Percentiles rank a stretch among this genome's conserved stretches.
Conservation (phyloP, 176 grass and related monocot genomes). For the Poa pratensis region DNA sequence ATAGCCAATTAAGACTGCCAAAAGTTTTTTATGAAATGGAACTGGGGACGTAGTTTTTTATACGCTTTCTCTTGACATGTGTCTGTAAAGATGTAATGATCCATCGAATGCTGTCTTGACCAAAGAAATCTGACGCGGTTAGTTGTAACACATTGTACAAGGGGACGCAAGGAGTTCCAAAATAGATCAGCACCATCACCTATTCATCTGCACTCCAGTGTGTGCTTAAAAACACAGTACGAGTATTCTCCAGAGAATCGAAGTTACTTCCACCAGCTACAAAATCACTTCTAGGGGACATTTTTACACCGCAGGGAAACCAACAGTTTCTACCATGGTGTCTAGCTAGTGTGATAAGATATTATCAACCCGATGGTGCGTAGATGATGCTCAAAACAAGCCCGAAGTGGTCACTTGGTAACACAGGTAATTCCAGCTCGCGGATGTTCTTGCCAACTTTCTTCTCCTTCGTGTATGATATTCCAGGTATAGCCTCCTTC, state of each 20-base stretch:
- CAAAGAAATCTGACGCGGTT: constrained; percentile 25
- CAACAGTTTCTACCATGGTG: constrained; percentile 9
- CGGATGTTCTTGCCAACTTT: constrained; percentile 51
- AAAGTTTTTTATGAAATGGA: no score
- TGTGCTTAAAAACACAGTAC: not conserved
- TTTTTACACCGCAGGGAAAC: not conserved
- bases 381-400: constrained; percentile 59
- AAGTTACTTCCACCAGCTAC: not conserved
- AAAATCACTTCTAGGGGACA: not conserved
- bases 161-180: no score
- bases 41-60: not conserved
- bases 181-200: not conserved
- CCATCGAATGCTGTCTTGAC: not conserved
- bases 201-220: not conserved
- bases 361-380: not conserved
- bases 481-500: constrained; percentile 61
- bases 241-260: not conserved
- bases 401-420: constrained; percentile 88
- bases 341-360: constrained; percentile 1
- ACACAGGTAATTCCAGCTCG: constrained; percentile 64
- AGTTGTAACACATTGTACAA: constrained; percentile 18
- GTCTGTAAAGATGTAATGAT: constrained; percentile 4
- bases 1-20: no score
- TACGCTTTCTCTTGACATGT: not conserved
- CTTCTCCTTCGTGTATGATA: constrained; percentile 73